Evolutionary conservation across 495 filamentous ascomycete species (phyloP), one percentile per base, ranked within the genome.

Genomic region (Penicillium malachiteum): DNA sequence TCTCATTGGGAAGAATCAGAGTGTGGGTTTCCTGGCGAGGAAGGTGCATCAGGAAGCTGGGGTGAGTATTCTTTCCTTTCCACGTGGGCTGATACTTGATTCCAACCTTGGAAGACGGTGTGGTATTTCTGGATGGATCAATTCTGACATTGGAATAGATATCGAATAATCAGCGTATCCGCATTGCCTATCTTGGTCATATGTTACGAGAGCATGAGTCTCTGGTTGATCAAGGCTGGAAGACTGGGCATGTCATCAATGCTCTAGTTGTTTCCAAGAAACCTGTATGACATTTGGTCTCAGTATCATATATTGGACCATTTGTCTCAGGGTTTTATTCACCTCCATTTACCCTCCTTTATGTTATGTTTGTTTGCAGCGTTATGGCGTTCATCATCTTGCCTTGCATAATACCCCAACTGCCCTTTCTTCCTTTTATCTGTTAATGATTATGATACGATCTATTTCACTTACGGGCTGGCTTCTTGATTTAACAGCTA

Each of bases 111-210:
- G n/a, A n/a, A n/a, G n/a, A n/a, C n/a, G n/a, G n/a, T n/a, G n/a
- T n/a, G n/a, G n/a, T n/a, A n/a, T n/a, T n/a, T n/a, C n/a, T n/a
- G n/a, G n/a, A n/a, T n/a, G 21, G 21, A 26, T 26, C 21, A 26
- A 26, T 26, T 26, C 21, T 26, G 4, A 26, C 21, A 26, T 26
- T 26, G 8, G 16, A 53, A 17, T 35, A 76, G 73, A 72, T 89
- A 18, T 60, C 79, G 1, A 67, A 71, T 43, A 68, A 71, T 30
- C 83, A 81, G 56, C 80, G 77, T 31, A 73, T 96, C 18, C 82
- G 80, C 38, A 80, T 96, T 30, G 87, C 80, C 38, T 95, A 93
- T 65, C 80, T 94, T 66, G 92, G 92, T 48, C 87, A 82, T 63
- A 81, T 92, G 37, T 78, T 96, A 13, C 83, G 86, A 53, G 90